These are phyloP conservation scores for Botryotinia calthae DNA, from an alignment of 2,329 filamentous ascomycete genomes.

Conservation along the genomic window DNA sequence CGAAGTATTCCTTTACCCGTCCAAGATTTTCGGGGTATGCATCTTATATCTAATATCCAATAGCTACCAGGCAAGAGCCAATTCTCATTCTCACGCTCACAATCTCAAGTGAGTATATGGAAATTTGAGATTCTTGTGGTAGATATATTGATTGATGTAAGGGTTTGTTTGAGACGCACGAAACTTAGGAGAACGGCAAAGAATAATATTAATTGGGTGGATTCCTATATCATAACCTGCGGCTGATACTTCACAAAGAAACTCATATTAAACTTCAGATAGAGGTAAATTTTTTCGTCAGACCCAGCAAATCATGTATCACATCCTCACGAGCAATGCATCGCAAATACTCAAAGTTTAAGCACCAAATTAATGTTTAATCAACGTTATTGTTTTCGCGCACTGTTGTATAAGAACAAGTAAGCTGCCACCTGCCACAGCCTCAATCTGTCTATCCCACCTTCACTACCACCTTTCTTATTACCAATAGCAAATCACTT, in stretches of 20 bases:
- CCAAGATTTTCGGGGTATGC: neutral
- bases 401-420: neutral
- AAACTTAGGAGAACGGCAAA: neutral
- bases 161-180: neutral
- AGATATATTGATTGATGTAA: neutral
- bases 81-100: too few species aligned
- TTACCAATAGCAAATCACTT: neutral
- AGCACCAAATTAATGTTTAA: neutral
- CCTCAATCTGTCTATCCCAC: neutral
- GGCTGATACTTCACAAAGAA: neutral
- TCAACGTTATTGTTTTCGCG: neutral
- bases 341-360: neutral
- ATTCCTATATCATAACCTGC: neutral
- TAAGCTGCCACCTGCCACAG: neutral
- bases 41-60: neutral
- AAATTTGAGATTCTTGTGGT: neutral
- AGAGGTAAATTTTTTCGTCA: neutral
- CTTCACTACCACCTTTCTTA: neutral
- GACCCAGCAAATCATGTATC: neutral
- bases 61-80: neutral
- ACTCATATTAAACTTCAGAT: neutral
- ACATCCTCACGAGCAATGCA: neutral
- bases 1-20: neutral
- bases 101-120: neutral
- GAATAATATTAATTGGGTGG: neutral